Evolutionary conservation across 1,284 basidiomycete species (phyloP).

Genomic region (Tilletia walkeri): DNA sequence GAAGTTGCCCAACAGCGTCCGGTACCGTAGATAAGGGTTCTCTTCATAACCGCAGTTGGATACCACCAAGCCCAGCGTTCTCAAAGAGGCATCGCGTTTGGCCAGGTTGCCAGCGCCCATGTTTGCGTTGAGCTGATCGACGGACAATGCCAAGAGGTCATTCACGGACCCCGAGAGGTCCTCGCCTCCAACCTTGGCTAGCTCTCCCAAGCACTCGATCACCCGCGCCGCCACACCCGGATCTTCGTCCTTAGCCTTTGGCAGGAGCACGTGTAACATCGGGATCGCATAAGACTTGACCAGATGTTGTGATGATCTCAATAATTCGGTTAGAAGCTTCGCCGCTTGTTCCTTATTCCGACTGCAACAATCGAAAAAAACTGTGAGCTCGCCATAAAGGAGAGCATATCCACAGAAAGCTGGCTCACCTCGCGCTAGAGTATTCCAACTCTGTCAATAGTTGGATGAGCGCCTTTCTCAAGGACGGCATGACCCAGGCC

Average conservation of each 20-base stretch:
- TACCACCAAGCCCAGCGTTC: conserved; percentile 90
- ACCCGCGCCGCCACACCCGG: conserved; percentile 88
- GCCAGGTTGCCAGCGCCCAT: conserved; percentile 55
- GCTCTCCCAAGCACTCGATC: conserved; percentile 89
- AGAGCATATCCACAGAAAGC: neutral
- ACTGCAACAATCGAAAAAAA: conserved; percentile 60
- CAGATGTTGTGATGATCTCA: conserved; percentile 76
- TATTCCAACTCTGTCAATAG: conserved; percentile 96
- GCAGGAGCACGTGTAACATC: conserved; percentile 85
- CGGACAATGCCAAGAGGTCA: conserved; percentile 83
- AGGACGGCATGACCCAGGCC: conserved; percentile 96
- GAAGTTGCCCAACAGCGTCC: conserved; percentile 81
- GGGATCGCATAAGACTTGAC: conserved; percentile 97
- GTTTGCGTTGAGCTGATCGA: conserved; percentile 82
- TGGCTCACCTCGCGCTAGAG: conserved; percentile 63
- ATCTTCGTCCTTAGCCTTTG: conserved; percentile 80
- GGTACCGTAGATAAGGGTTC: conserved; percentile 83
- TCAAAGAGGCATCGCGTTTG: conserved; percentile 82
- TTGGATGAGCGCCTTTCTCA: conserved; percentile 93
- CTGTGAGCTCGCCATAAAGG: too few relatives aligned
- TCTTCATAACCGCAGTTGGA: conserved; percentile 95
- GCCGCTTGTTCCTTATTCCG: conserved; percentile 67
- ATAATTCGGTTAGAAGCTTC: conserved; percentile 50
- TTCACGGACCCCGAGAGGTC: conserved; percentile 80
- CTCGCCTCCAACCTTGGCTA: conserved; percentile 89